Evolutionary conservation across 352 stramenopile genomes (phyloP).

Genomic region (Pythium dissotocum): DNA sequence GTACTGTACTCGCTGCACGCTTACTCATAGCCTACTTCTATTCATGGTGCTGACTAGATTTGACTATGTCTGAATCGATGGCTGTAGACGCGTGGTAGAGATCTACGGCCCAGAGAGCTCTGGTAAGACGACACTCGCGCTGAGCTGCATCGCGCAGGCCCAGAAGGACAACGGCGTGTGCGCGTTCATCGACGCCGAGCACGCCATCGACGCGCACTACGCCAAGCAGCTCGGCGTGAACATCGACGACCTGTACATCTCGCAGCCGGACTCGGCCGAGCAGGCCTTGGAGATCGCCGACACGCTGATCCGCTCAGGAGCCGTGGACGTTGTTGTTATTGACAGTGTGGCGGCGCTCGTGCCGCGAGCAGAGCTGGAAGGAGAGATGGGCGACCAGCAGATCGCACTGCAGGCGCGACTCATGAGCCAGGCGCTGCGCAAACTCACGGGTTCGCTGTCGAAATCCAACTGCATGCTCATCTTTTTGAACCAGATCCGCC

Average conservation of each 20-base stretch:
- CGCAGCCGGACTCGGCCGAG: slow-evolving; percentile 97
- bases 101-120: slow-evolving; percentile 98
- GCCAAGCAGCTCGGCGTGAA: slow-evolving; percentile 92
- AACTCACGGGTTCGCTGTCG: slow-evolving; percentile 95
- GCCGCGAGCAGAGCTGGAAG: slow-evolving; percentile 94
- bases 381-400: slow-evolving; percentile 95
- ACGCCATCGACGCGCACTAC: slow-evolving; percentile 97
- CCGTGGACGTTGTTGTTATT: slow-evolving; percentile 97
- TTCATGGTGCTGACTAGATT: not conserved
- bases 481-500: slow-evolving; percentile 98
- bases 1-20: slow-evolving; percentile 28
- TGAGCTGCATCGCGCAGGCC: slow-evolving; percentile 96
- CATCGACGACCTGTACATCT: slow-evolving; percentile 96
- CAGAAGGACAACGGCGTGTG: slow-evolving; percentile 94
- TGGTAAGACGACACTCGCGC: slow-evolving; percentile 97
- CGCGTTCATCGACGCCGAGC: slow-evolving; percentile 98
- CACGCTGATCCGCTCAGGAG: slow-evolving; percentile 94
- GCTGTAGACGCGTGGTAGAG: slow-evolving; percentile 93
- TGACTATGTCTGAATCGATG: not conserved
- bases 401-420: slow-evolving; percentile 97
- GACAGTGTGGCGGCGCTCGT: slow-evolving; percentile 98
- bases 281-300: slow-evolving; percentile 99
- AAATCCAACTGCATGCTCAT: slow-evolving; percentile 97
- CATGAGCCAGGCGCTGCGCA: slow-evolving; percentile 97
- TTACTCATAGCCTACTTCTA: not conserved